Percentiles rank a stretch among this genome's conserved stretches.
These are phyloP conservation scores for Ophiostoma novo-ulmi DNA, from an alignment of 2,329 filamentous ascomycete species.

Conservation along the genomic window DNA sequence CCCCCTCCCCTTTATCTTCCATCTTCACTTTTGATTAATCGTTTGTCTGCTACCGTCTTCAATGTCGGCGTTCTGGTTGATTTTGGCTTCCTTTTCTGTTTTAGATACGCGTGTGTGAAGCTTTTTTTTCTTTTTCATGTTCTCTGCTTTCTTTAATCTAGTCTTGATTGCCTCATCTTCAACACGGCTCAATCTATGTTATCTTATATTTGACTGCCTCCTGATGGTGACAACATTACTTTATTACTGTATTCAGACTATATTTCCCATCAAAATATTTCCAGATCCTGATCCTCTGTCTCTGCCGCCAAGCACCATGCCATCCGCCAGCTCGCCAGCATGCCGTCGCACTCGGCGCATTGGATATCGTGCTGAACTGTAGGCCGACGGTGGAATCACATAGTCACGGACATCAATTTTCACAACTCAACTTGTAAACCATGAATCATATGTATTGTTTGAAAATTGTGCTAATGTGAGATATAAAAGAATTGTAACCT, in stretches of 20 bases:
- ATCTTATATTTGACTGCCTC: neutral
- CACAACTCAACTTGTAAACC: neutral
- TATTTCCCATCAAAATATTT: neutral
- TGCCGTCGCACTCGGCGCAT: no score
- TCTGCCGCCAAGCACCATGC: no score
- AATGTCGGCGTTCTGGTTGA: slow-evolving; percentile 14
- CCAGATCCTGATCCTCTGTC: neutral
- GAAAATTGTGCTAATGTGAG: neutral
- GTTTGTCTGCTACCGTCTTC: slow-evolving; percentile 4
- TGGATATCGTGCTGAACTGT: no score
- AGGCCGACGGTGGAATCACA: no score
- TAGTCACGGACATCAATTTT: no score
- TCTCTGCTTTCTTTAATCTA: neutral
- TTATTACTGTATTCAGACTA: neutral
- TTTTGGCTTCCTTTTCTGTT: neutral
- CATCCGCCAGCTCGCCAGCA: no score
- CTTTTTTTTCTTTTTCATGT: neutral
- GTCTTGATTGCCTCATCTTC: neutral
- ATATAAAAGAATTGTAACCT: slow-evolving; percentile 2
- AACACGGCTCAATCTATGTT: neutral
- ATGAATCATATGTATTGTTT: slow-evolving; percentile 1
- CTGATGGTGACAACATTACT: neutral
- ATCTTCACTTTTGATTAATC: neutral
- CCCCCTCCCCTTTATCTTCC: neutral
- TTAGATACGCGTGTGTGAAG: neutral